Base-by-base conservation (phyloP, 257 asterid genomes). In the Salvia splendens region DNA sequence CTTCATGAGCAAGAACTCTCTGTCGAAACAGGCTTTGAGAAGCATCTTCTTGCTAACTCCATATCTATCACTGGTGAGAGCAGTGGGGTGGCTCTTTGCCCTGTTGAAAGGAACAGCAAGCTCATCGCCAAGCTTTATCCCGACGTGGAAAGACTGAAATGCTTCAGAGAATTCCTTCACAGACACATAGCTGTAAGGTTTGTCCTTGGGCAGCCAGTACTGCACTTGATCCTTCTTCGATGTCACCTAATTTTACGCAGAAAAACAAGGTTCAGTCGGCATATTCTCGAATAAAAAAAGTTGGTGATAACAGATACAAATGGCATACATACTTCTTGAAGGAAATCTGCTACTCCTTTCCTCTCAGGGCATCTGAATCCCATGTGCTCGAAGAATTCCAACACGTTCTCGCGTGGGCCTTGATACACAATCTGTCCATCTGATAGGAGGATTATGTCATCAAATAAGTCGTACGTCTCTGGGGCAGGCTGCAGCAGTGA, bases 401-500 rank as follows among this genome's bases (percentile, higher is more conserved):
- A 65, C 4, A 86, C 95, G 35, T 79, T 67, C 40, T 87, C 95
- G 1, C 92, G 85, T 15, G 98, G 96, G 15, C 98, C 98, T 72
- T 89, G 96, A 68, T 92, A 92, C 35, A 86, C 97, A 10, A 87
- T 81, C 32, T 77, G 81, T 5, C 98, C 95, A 38, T 89, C 96
- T 11, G 98, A 87, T 64, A 92, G 41, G 5, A 92, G 92, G 60
- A 92, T 79, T 45, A 92, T 79, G 80, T 92, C 97, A 15, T 89
- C 98, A 10, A 92, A 92, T 20, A 92, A 76, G 64, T 87, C 82
- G 15, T 86, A 92, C 0, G 96, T 84, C 53, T 92, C 98, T 6
- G 98, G 98, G n/a, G 97, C 95, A 14, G 98, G 97, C 79, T 92
- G 97, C 54, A 92, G 84, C 35, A 92, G 95, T 14, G 97, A 89